phyloP scores from a whole-genome alignment of 139 green algal species.

The Microglena sp. region DNA sequence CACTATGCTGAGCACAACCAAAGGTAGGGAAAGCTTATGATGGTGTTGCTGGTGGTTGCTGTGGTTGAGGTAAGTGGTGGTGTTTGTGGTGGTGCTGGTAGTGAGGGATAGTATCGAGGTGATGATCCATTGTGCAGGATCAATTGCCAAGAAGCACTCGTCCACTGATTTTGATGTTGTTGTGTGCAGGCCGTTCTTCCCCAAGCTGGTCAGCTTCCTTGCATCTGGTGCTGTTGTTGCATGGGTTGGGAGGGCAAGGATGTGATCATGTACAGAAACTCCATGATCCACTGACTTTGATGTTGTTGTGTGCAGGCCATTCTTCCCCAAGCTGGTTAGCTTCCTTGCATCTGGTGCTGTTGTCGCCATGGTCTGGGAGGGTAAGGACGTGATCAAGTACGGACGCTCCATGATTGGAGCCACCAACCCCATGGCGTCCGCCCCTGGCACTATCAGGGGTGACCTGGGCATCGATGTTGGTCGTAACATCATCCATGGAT shows the following conservation, averaged over 20 bases:
- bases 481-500: conserved; percentile 67
- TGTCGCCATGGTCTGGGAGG: conserved; percentile 56
- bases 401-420: conserved; percentile 69
- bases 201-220: conserved; percentile 55
- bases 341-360: conserved; percentile 47
- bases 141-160: neutral
- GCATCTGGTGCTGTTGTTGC: conserved; percentile 34
- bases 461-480: conserved; percentile 59
- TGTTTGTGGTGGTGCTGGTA: too few relatives aligned
- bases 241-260: conserved; percentile 64
- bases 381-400: conserved; percentile 54
- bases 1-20: conserved; percentile 11
- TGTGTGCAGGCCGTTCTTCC: conserved; percentile 25
- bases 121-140: neutral
- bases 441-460: conserved; percentile 62
- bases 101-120: too few relatives aligned
- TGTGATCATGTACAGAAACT: conserved; percentile 51
- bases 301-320: conserved; percentile 7
- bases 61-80: too few relatives aligned
- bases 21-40: too few relatives aligned
- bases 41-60: too few relatives aligned
- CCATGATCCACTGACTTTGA: too few relatives aligned
- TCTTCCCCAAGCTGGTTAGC: conserved; percentile 50
- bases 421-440: conserved; percentile 63
- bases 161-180: neutral